Conservation (phyloP, 345 rosid genomes). For the Brassica incana region DNA sequence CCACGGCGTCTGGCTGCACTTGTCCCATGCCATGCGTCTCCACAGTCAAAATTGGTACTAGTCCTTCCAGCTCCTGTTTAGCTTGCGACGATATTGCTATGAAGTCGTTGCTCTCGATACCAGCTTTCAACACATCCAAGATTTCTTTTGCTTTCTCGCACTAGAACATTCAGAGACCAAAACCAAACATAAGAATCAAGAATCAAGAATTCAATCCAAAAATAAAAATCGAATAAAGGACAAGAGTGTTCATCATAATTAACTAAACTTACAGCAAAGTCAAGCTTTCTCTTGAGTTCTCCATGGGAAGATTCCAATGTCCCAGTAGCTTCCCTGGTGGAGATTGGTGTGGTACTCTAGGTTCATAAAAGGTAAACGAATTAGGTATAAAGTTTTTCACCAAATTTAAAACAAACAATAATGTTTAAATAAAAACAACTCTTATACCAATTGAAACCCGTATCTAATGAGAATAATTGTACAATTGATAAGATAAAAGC, state of each 20-base stretch:
- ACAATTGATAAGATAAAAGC: neutral
- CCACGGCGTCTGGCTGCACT: constrained; percentile 36
- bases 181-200: constrained; percentile 9
- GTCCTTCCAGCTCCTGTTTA: constrained; percentile 63
- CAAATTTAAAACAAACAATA: neutral
- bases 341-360: neutral
- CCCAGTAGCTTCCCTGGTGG: constrained; percentile 9
- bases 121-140: constrained; percentile 49
- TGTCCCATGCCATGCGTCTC: constrained; percentile 37
- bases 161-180: constrained; percentile 43
- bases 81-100: constrained; percentile 45
- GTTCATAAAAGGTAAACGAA: constrained; percentile 2
- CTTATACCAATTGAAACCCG: neutral
- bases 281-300: constrained; percentile 61
- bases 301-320: constrained; percentile 41
- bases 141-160: constrained; percentile 59
- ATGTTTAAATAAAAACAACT: neutral
- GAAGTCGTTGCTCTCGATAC: constrained; percentile 37
- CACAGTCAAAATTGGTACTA: constrained; percentile 48
- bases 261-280: constrained; percentile 54
- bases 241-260: neutral
- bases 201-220: neutral
- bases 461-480: neutral
- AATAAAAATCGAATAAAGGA: neutral
- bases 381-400: neutral